Evolutionary conservation across 23 red algal species (phyloP), one percentile per base, ranked within the genome.

Genomic region (Cyanidioschyzon merolae): DNA sequence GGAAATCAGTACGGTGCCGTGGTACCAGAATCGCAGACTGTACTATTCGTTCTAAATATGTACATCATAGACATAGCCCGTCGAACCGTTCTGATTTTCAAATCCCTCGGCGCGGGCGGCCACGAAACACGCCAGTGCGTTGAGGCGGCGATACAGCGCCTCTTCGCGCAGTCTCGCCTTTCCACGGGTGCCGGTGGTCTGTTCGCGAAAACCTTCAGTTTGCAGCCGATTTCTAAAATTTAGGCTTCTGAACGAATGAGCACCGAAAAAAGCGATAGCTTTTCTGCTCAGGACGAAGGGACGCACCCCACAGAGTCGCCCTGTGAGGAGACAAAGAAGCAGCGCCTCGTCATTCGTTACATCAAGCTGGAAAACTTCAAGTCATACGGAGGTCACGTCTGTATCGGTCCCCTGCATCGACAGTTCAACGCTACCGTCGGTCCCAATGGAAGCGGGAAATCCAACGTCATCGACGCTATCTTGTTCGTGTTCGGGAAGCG

Each of bases 381-480:
- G 82, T 86, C 80, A 31, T 98, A 98, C 59, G 94, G 88, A 27
- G 94, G 94, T 0, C 59, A 50, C 40, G 88, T 98, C 40, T 50
- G 76, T 50, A 88, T 98, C 50, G 94, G 94, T 37, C 94, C 94
- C 0, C 91, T 98, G 39, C 94, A 98, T 76, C 90, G 87, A 74
- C 79, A 41, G 29, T 98, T 98, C 74, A 88, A 88, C 0, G 84
- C 94, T 1, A 89, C 90, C 76, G 94, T 98, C 39, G 94, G 94
- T 25, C 94, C 94, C 1, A 98, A 98, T 59, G 94, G 94, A 3
- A 89, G 84, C 1, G 94, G 94, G 35, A 98, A 98, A 76, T 89
- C 84, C 15, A 98, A 98, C 68, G 80, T 91, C 37, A 91, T 98
- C 37, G 94, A 98, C 76, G 94, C 94, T 25, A 91, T 98, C 88